phyloP scores from a whole-genome alignment of 495 filamentous ascomycete species.

The Podospora conica region DNA sequence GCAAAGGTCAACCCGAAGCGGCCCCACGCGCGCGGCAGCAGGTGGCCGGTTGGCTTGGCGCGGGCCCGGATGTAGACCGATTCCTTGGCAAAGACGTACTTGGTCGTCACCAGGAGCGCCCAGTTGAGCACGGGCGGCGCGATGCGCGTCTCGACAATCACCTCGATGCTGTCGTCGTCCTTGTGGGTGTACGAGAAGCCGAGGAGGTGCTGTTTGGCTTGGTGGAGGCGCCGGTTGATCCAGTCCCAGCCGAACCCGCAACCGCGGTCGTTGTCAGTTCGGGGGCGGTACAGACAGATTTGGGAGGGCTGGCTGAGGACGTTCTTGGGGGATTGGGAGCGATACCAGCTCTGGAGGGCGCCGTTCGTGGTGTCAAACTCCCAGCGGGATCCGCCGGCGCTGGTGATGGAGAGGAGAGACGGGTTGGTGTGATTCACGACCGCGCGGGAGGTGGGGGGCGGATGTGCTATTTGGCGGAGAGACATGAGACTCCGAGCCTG shows the following conservation, averaged over 20 bases:
- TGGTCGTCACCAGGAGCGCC: constrained; percentile 49
- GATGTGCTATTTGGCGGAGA: not conserved
- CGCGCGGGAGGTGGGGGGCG: not conserved
- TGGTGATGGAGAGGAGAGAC: constrained; percentile 25
- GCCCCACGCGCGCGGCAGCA: constrained; percentile 50
- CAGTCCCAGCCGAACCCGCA: constrained; percentile 41
- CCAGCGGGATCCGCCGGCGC: constrained; percentile 27
- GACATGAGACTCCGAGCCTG: constrained; percentile 17
- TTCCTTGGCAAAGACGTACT: constrained; percentile 44
- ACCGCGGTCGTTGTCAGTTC: constrained; percentile 61
- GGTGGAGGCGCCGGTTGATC: constrained; percentile 33
- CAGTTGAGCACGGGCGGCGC: constrained; percentile 58
- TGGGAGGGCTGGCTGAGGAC: constrained; percentile 39
- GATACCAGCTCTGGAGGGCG: constrained; percentile 32
- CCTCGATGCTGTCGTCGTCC: constrained; percentile 24
- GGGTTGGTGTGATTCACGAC: not conserved
- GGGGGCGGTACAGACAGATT: constrained; percentile 47
- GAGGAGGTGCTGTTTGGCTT: constrained; percentile 40
- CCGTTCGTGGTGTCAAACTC: constrained; percentile 40
- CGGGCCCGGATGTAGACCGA: constrained; percentile 41
- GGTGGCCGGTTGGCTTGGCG: constrained; percentile 32
- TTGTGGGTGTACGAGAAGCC: constrained; percentile 36
- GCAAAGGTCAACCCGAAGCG: constrained; percentile 52
- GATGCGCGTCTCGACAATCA: constrained; percentile 43
- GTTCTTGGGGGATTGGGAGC: constrained; percentile 19